Evolutionary conservation across 1,139 yeast genomes (phyloP), one percentile per base, ranked within the genome.

Genomic region (Debaryomycetaceae sp.): DNA sequence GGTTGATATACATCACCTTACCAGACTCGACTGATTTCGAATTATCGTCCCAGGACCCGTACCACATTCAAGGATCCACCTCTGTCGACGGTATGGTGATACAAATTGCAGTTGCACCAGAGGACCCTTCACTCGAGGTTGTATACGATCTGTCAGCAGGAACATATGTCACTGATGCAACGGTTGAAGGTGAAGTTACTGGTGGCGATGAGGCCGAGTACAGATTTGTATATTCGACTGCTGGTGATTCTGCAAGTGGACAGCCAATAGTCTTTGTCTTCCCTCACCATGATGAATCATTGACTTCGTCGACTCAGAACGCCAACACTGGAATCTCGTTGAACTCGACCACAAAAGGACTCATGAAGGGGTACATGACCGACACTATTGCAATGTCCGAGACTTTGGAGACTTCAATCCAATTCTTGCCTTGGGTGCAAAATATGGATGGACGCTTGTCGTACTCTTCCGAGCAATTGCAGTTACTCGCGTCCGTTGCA

Each of bases 241-340:
- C 58, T 36, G 93, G 93, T 42, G 47, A 61, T 2, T 80, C 87
- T 7, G 58, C 69, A 6, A 65, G 77, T 17, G 82, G 82, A 4
- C 62, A 63, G 6, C 73, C 86, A 7, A 65, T 85, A 40, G 63
- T 85, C 4, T 87, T 80, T 62, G 87, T 88, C 6, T 72, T 85
- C 44, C 90, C 93, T 20, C 95, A 87, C 62, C 95, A 85, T 48
- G 71, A 80, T 41, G 68, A 66, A 34, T 75, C 87, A 1, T 68
- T 86, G 49, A 59, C 72, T 27, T 46, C 66, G 2, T 58, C 61
- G 3, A 69, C 75, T 44, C 44, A 65, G 5, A 51, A 59, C 3
- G 55, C 66, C 2, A 61, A 69, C 34, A 80, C 88, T 23, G 79
- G 78, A 24, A 69, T 83, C 40, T 58, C 66, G 14, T 62, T 83